A percentile compares a stretch with the other conserved stretches of the same genome.
phyloP scores from a whole-genome alignment of 1,284 basidiomycete genomes.

The Malassezia slooffiae region DNA sequence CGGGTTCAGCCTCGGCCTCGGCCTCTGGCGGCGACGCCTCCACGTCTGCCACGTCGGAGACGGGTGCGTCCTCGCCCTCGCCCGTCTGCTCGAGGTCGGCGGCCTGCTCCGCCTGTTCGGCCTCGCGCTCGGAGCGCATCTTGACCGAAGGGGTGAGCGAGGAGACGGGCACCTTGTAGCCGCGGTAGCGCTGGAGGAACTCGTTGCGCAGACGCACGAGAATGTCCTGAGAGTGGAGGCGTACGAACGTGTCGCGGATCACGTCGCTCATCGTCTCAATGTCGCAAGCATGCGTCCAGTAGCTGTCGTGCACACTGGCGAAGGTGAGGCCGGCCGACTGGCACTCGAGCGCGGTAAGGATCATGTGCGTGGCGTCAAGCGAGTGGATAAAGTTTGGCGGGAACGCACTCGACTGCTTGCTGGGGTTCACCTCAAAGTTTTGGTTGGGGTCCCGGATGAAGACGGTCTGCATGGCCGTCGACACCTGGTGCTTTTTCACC shows the following conservation, averaged over 20 bases:
- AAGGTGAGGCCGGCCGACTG: slow-evolving; percentile 54
- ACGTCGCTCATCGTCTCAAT: slow-evolving; percentile 80
- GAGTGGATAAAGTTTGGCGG: slow-evolving; percentile 98
- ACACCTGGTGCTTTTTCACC: slow-evolving; percentile 58
- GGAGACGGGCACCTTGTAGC: slow-evolving; percentile 29
- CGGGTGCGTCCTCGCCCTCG: not conserved
- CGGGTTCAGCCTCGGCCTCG: slow-evolving; percentile 7
- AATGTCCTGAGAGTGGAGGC: slow-evolving; percentile 77
- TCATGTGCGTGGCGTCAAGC: slow-evolving; percentile 97
- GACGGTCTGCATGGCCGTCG: slow-evolving; percentile 79
- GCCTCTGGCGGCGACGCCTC: slow-evolving; percentile 11
- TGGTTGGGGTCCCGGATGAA: slow-evolving; percentile 79
- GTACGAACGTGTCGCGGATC: slow-evolving; percentile 87
- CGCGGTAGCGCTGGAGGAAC: slow-evolving; percentile 36
- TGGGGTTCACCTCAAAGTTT: slow-evolving; percentile 66
- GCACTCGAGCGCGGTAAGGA: slow-evolving; percentile 83
- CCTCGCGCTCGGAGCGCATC: slow-evolving; percentile 5
- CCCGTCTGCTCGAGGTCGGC: not conserved
- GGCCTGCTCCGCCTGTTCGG: slow-evolving; percentile 6
- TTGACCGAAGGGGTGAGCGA: slow-evolving; percentile 8
- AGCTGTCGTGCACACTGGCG: slow-evolving; percentile 95
- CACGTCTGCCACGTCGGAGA: not conserved
- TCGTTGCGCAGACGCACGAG: slow-evolving; percentile 53
- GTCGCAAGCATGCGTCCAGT: slow-evolving; percentile 88
- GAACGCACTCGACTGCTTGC: slow-evolving; percentile 90